Evolutionary conservation across 2,329 filamentous ascomycete genomes (phyloP).

Genomic region (Xylariales sp.): DNA sequence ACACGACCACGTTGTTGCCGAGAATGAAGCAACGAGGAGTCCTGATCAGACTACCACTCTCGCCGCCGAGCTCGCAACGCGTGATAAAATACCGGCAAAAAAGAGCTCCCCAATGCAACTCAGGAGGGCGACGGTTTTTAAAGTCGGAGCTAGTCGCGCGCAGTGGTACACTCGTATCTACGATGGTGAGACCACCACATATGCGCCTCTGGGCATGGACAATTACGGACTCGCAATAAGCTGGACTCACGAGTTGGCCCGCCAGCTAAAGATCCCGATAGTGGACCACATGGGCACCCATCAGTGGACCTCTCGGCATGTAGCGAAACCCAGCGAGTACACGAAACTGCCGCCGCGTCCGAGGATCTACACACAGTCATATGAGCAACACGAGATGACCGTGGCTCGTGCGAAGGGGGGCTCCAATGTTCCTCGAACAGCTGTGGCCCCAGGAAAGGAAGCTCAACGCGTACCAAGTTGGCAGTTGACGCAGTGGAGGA

Average conservation of each 20-base stretch:
- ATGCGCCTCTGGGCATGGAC: conserved; percentile 5
- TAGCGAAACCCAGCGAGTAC: no score
- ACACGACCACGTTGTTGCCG: neutral
- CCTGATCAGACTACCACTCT: conserved; percentile 1
- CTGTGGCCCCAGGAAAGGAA: no score
- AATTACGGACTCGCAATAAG: conserved; percentile 2
- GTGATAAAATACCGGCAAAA: no score
- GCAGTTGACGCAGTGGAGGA: neutral
- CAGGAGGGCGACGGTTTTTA: no score
- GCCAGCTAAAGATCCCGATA: neutral
- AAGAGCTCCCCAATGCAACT: no score
- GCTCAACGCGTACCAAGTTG: neutral
- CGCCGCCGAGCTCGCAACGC: neutral
- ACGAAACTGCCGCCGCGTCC: no score
- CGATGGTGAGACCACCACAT: neutral
- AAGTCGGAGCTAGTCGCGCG: neutral
- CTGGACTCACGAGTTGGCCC: conserved; percentile 5
- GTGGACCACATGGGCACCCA: neutral
- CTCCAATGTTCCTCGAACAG: no score
- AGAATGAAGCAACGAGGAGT: neutral
- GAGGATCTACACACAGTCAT: no score
- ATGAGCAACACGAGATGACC: no score
- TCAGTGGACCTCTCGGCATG: neutral
- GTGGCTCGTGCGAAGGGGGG: no score
- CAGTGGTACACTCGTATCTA: conserved; percentile 2